Conservation (phyloP, 2,329 filamentous ascomycete genomes). For the Cladophialophora carrionii region DNA sequence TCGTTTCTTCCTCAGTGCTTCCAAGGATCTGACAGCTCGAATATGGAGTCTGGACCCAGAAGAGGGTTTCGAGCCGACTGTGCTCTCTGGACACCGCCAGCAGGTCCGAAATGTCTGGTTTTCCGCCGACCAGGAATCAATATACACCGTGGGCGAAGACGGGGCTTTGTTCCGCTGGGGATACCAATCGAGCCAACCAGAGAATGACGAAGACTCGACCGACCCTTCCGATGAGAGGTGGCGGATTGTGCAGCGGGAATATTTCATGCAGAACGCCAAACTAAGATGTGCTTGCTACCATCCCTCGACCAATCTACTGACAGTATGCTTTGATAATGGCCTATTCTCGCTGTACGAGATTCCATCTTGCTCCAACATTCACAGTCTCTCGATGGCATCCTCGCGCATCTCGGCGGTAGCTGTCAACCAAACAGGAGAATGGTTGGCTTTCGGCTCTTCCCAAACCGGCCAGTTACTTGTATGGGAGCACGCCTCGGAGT, state of each 20-base stretch:
- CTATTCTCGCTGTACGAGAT: conserved; percentile 93
- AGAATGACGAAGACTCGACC: conserved; percentile 63
- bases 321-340: conserved; percentile 93
- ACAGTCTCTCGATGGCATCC: conserved; percentile 88
- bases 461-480: conserved; percentile 94
- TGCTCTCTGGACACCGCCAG: conserved; percentile 87
- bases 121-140: conserved; percentile 88
- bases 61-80: conserved; percentile 85
- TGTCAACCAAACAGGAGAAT: conserved; percentile 92
- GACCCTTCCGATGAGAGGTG: conserved; percentile 72
- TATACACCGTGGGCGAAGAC: conserved; percentile 95
- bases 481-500: conserved; percentile 99
- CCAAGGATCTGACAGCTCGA: conserved; percentile 86
- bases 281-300: conserved; percentile 92
- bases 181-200: conserved; percentile 65
- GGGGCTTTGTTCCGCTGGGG: conserved; percentile 96
- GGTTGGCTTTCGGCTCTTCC: conserved; percentile 95
- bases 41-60: conserved; percentile 93
- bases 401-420: conserved; percentile 95
- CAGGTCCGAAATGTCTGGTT: conserved; percentile 95
- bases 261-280: conserved; percentile 89
- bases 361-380: conserved; percentile 93
- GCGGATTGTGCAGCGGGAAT: conserved; percentile 89
- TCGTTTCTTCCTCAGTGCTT: conserved; percentile 88
- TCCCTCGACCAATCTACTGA: conserved; percentile 82